Percentiles rank a stretch among this genome's conserved stretches.
Evolutionary conservation across 352 stramenopile species (phyloP).

Genomic region (Blastocystis sp.): DNA sequence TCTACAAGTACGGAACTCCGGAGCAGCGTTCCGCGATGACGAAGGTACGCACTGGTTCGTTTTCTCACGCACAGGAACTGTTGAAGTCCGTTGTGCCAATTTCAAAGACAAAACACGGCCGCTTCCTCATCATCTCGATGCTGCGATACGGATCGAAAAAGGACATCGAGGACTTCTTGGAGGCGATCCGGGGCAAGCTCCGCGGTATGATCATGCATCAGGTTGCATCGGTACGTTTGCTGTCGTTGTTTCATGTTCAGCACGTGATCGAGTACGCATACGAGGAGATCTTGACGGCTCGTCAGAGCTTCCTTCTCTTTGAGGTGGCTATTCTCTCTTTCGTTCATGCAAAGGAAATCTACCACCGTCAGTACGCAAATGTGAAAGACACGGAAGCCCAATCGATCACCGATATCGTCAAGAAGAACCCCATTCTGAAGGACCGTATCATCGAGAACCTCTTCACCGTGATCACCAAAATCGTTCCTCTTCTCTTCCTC

Average conservation of each 20-base stretch:
- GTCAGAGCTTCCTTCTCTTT: constrained; percentile 43
- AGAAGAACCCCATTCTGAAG: constrained; percentile 45
- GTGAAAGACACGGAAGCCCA: constrained; percentile 34
- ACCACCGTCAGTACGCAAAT: constrained; percentile 51
- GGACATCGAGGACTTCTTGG: constrained; percentile 20
- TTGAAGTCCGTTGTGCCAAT: constrained; percentile 23
- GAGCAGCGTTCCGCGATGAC: constrained; percentile 30
- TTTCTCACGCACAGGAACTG: constrained; percentile 20
- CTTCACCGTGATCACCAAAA: constrained; percentile 31
- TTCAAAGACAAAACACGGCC: constrained; percentile 50
- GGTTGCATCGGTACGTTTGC: background rate
- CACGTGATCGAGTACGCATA: constrained; percentile 52
- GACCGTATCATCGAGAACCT: constrained; percentile 31
- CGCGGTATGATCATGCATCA: constrained; percentile 28
- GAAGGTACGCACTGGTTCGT: background rate
- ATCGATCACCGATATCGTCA: background rate
- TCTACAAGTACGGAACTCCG: constrained; percentile 48
- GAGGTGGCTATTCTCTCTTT: background rate
- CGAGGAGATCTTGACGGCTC: constrained; percentile 21
- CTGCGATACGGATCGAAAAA: constrained; percentile 53
- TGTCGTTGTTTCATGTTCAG: background rate
- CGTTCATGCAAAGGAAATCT: constrained; percentile 23
- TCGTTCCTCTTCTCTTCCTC: background rate
- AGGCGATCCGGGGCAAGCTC: constrained; percentile 42
- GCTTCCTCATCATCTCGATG: constrained; percentile 31